phyloP scores from a whole-genome alignment of 768 basidiomycete species.

The Leucosporidium scottii region DNA sequence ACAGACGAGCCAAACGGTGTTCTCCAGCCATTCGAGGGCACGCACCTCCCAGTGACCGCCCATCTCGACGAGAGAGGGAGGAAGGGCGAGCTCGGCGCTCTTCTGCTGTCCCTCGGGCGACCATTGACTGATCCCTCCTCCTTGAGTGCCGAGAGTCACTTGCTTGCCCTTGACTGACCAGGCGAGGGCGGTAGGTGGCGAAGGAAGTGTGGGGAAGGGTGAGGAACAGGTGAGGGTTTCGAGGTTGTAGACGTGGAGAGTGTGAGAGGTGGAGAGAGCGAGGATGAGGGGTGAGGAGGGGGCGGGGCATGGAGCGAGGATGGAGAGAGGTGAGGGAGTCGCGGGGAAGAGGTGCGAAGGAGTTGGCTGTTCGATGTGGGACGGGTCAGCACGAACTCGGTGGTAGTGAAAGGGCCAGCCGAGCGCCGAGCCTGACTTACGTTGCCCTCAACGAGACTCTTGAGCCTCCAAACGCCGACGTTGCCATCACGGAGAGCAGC shows the following conservation, averaged over 20 bases:
- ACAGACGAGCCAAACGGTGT: constrained; percentile 44
- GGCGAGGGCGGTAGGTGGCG: constrained; percentile 4
- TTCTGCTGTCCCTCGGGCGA: constrained; percentile 42
- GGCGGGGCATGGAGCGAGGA: constrained; percentile 25
- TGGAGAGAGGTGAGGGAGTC: constrained; percentile 24
- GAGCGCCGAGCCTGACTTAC: constrained; percentile 3
- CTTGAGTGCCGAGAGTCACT: constrained; percentile 40
- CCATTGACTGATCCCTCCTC: constrained; percentile 41
- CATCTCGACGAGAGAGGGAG: constrained; percentile 27
- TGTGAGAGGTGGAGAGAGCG: constrained; percentile 3
- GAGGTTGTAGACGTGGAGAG: constrained; percentile 17
- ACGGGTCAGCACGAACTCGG: no score
- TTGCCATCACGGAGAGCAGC: constrained; percentile 24
- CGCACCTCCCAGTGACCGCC: constrained; percentile 9
- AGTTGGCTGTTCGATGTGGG: no score
- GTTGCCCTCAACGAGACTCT: constrained; percentile 22
- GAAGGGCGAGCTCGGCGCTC: constrained; percentile 41
- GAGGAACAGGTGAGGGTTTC: constrained; percentile 6
- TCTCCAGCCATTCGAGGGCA: constrained; percentile 45
- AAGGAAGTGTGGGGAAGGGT: constrained; percentile 1
- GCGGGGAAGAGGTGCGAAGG: constrained; percentile 24
- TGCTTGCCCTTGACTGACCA: constrained; percentile 48
- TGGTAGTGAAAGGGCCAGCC: no score
- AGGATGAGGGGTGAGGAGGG: constrained; percentile 10
- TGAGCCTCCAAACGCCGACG: constrained; percentile 26